Conservation (phyloP, 805 yeast species). For the Kodamaea leandrae region DNA sequence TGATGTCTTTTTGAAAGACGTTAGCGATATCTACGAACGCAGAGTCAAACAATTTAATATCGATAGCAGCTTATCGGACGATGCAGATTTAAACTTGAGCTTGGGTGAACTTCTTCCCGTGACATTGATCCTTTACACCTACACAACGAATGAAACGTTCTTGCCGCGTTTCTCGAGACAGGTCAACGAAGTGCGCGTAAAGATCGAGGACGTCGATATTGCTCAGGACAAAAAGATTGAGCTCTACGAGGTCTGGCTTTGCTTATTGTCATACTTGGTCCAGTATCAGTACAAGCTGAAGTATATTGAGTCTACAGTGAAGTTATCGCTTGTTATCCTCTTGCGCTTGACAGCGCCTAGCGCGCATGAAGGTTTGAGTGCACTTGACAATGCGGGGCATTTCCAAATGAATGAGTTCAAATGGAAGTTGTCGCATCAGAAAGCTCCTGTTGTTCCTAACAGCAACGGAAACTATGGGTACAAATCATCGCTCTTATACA, state of each 20-base stretch:
- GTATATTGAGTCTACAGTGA: constrained; percentile 23
- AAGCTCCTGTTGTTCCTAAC: constrained; percentile 32
- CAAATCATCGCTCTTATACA: constrained; percentile 33
- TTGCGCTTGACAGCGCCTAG: constrained; percentile 23
- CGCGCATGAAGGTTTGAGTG: constrained; percentile 3
- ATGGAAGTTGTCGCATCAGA: constrained; percentile 45
- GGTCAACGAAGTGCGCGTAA: constrained; percentile 8
- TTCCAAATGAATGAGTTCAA: constrained; percentile 33
- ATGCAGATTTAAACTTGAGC: constrained; percentile 11
- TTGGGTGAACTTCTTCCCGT: constrained; percentile 20
- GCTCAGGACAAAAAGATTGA: constrained; percentile 16
- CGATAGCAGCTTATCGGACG: not conserved
- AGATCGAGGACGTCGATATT: constrained; percentile 15
- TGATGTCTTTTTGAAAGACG: constrained; percentile 18
- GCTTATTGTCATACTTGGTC: constrained; percentile 35
- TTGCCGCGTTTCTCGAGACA: constrained; percentile 16
- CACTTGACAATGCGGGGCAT: constrained; percentile 11
- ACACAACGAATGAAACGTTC: constrained; percentile 17
- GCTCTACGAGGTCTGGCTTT: constrained; percentile 34
- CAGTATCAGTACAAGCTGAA: constrained; percentile 36
- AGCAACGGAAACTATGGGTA: constrained; percentile 20
- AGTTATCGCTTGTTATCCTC: constrained; percentile 26
- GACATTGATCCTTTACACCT: constrained; percentile 14
- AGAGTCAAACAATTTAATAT: constrained; percentile 10
- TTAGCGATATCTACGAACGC: constrained; percentile 15